These are phyloP conservation scores for Scenedesmus sp. DNA, from an alignment of 163 green algal species.

Conservation along the genomic window DNA sequence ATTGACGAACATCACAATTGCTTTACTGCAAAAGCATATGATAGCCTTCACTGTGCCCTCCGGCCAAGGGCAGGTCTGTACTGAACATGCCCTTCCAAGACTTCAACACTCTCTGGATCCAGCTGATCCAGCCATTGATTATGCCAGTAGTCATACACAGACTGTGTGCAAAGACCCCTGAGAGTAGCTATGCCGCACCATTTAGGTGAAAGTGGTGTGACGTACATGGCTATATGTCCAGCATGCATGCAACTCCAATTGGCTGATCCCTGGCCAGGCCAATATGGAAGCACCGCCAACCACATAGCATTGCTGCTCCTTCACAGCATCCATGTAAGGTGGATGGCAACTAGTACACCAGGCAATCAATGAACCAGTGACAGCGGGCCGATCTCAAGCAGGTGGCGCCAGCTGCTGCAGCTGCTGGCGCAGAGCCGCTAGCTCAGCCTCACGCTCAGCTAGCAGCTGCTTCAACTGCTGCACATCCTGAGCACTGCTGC, in stretches of 20 bases:
- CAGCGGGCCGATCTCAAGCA: neutral
- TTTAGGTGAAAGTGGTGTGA: neutral
- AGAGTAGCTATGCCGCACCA: too few species aligned
- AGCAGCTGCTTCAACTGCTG: conserved; percentile 33
- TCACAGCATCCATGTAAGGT: neutral
- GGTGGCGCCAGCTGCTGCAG: conserved; percentile 5
- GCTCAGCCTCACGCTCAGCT: conserved; percentile 32
- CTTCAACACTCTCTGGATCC: neutral
- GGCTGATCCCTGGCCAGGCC: neutral
- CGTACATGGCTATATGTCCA: neutral
- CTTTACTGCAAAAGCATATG: neutral
- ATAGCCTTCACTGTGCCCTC: neutral
- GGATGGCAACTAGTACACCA: neutral
- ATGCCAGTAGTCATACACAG: neutral
- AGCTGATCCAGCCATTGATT: neutral
- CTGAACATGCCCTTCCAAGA: neutral
- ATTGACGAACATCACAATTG: neutral
- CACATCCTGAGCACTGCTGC: neutral
- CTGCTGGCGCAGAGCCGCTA: conserved; percentile 19
- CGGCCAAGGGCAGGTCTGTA: neutral
- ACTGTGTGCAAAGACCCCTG: neutral
- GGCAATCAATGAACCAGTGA: neutral
- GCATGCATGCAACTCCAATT: neutral
- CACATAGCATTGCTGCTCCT: neutral
- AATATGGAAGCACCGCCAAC: neutral